phyloP scores from a whole-genome alignment of 192 early-diverging fungal genomes.

The Chytriomyces confervae region DNA sequence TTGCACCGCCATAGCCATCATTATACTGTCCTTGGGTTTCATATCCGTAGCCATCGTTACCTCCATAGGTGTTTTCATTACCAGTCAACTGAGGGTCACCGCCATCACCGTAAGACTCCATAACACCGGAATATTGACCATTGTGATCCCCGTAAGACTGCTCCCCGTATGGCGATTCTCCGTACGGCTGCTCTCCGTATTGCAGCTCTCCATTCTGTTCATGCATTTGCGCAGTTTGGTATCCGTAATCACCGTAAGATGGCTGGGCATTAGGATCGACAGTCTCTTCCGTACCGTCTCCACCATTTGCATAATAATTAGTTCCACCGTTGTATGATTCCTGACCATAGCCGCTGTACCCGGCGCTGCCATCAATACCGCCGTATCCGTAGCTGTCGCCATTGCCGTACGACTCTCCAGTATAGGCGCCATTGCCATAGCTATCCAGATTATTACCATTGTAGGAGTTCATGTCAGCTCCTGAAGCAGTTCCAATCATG shows the following conservation, averaged over 20 bases:
- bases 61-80: background rate
- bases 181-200: constrained; percentile 10
- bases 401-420: background rate
- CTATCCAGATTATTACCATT: background rate
- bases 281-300: no score
- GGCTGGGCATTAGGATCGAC: no score
- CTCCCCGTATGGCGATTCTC: background rate
- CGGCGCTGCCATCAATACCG: background rate
- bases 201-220: background rate
- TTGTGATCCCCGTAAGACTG: background rate
- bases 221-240: background rate
- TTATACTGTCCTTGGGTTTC: background rate
- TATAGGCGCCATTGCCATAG: constrained; percentile 13
- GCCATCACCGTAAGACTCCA: background rate
- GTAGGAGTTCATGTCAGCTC: background rate
- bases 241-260: background rate
- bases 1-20: constrained; percentile 6
- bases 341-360: background rate
- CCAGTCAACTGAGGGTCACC: background rate
- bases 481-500: constrained; percentile 24
- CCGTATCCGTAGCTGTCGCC: constrained; percentile 2
- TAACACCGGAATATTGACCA: background rate
- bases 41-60: background rate
- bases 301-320: background rate
- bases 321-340: background rate